Conservation (phyloP, 441 rosid species). For the Jatropha podagrica region DNA sequence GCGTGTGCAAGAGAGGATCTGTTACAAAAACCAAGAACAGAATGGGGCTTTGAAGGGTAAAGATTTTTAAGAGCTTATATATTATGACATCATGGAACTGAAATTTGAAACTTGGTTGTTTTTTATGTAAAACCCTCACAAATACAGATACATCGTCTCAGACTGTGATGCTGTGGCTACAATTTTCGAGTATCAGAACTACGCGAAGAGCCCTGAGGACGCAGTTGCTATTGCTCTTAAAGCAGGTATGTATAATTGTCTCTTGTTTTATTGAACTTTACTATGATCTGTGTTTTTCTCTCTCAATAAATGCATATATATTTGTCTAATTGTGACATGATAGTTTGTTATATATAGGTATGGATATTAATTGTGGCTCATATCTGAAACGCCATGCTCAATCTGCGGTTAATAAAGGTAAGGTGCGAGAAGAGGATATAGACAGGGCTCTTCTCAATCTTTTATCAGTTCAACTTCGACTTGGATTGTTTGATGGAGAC, state of each 20-base stretch:
- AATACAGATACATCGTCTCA: slow-evolving; percentile 67
- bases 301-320: not conserved
- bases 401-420: slow-evolving; percentile 55
- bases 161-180: slow-evolving; percentile 93
- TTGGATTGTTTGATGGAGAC: slow-evolving; percentile 83
- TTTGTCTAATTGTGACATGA: not conserved
- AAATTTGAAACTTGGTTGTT: slow-evolving; percentile 9
- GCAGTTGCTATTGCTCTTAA: slow-evolving; percentile 79
- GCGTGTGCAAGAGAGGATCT: slow-evolving; percentile 88
- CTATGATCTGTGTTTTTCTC: not conserved
- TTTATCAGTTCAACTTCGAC: slow-evolving; percentile 73
- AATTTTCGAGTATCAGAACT: slow-evolving; percentile 65
- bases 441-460: slow-evolving; percentile 67
- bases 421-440: slow-evolving; percentile 59
- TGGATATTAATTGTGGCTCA: slow-evolving; percentile 88
- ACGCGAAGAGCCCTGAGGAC: slow-evolving; percentile 69
- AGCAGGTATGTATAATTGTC: slow-evolving; percentile 46
- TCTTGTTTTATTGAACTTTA: slow-evolving; percentile 11
- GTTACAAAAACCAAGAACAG: slow-evolving; percentile 55
- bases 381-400: slow-evolving; percentile 55
- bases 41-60: slow-evolving; percentile 91
- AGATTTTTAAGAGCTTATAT: slow-evolving; percentile 3
- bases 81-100: slow-evolving; percentile 10
- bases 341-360: slow-evolving; percentile 43
- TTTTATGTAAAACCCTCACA: slow-evolving; percentile 10